Evolutionary conservation across 257 asterid species (phyloP).

Genomic region (Gynochthodes officinalis): DNA sequence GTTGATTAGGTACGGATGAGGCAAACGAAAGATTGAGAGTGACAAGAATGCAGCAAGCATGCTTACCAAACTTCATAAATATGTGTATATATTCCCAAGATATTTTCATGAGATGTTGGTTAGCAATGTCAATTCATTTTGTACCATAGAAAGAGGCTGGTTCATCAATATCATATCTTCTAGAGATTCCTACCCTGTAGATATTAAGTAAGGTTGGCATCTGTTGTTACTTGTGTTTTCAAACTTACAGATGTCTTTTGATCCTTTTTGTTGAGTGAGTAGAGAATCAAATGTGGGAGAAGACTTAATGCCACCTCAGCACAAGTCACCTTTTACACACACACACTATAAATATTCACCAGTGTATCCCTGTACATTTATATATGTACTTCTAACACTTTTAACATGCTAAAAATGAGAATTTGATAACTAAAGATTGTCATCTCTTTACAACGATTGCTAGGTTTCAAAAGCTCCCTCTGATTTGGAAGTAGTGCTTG

Average conservation of each 20-base stretch:
- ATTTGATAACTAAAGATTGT: constrained; percentile 2
- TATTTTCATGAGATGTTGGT: background rate
- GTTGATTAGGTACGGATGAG: background rate
- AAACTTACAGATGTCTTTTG: background rate
- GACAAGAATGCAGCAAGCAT: background rate
- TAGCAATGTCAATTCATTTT: background rate
- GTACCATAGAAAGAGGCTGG: background rate
- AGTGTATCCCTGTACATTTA: no score
- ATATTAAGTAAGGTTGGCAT: background rate
- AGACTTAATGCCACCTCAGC: no score
- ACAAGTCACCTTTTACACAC: no score
- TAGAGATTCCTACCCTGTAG: background rate
- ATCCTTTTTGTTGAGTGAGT: no score
- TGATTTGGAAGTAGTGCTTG: constrained; percentile 82
- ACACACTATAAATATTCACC: no score
- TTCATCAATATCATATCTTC: background rate
- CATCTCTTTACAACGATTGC: background rate
- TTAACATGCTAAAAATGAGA: constrained; percentile 2
- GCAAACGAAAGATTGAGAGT: background rate
- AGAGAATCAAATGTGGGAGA: no score
- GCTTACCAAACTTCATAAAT: background rate
- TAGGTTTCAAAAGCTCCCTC: constrained; percentile 92
- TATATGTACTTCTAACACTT: no score
- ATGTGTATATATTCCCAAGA: background rate
- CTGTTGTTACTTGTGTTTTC: background rate